Percentiles rank a stretch among this genome's conserved stretches.
phyloP scores from a whole-genome alignment of 371 early-diverging fungal species.

The Saksenaea oblongispora region DNA sequence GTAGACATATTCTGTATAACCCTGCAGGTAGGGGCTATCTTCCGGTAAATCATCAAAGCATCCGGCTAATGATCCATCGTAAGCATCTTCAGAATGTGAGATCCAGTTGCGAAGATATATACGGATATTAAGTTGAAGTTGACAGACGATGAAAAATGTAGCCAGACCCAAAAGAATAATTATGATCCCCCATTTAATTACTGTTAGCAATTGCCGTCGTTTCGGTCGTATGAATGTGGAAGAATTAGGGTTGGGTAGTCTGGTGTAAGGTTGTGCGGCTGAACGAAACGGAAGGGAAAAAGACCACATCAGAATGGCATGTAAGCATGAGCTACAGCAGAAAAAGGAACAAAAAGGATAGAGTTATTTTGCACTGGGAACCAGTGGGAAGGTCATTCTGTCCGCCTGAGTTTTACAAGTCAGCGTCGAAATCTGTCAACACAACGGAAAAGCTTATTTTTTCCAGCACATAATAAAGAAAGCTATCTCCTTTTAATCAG shows the following conservation, averaged over 20 bases:
- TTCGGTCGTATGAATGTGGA: conserved; percentile 35
- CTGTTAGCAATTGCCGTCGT: conserved; percentile 27
- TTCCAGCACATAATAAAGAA: too few relatives aligned
- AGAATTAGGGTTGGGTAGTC: conserved; percentile 13
- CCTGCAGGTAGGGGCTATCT: conserved; percentile 38
- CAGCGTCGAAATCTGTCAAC: too few relatives aligned
- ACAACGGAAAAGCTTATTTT: too few relatives aligned
- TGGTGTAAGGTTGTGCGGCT: not conserved
- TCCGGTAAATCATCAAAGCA: conserved; percentile 46
- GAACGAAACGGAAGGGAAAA: not conserved
- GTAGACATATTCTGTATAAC: conserved; percentile 28
- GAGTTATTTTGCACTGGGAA: too few relatives aligned
- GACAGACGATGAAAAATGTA: conserved; percentile 41
- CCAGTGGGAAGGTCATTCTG: too few relatives aligned
- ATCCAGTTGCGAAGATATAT: conserved; percentile 57
- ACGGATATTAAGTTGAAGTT: conserved; percentile 50
- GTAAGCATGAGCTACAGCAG: not conserved
- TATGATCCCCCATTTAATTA: conserved; percentile 31
- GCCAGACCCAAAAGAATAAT: conserved; percentile 16
- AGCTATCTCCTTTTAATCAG: too few relatives aligned
- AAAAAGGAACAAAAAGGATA: not conserved
- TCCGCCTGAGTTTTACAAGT: too few relatives aligned
- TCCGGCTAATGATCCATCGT: conserved; percentile 38
- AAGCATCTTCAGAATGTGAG: conserved; percentile 46
- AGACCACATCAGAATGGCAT: not conserved